Evolutionary conservation across 805 yeast species (phyloP).

Genomic region (Kodamaea neixiangensis): DNA sequence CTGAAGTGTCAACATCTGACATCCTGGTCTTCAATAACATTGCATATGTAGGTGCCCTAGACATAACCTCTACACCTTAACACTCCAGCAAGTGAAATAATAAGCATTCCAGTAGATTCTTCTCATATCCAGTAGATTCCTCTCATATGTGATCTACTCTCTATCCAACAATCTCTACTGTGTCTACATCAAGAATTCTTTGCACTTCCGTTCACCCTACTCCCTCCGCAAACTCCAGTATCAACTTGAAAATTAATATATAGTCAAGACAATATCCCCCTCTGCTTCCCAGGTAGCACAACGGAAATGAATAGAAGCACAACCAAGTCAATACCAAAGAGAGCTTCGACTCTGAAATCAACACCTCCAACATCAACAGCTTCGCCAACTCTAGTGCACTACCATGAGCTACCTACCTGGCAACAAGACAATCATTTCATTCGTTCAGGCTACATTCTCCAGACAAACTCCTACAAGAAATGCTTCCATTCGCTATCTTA

Average conservation of each 20-base stretch:
- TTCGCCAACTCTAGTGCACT: conserved; percentile 23
- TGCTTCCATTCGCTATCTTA: conserved; percentile 53
- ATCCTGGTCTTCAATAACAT: too few species aligned
- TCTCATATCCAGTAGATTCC: too few species aligned
- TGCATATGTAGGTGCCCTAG: too few species aligned
- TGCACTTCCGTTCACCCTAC: background rate
- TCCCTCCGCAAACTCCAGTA: background rate
- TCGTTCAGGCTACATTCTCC: conserved; percentile 61
- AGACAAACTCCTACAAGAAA: conserved; percentile 47
- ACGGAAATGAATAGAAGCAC: background rate
- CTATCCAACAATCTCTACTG: background rate
- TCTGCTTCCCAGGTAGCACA: background rate
- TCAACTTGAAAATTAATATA: background rate
- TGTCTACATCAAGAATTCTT: too few species aligned
- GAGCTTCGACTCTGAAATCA: background rate
- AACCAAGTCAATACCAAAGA: background rate
- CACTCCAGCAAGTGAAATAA: too few species aligned
- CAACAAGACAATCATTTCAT: conserved; percentile 74
- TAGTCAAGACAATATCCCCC: background rate
- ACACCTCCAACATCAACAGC: background rate
- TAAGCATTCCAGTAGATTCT: too few species aligned
- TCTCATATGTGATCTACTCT: too few species aligned
- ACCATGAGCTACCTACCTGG: conserved; percentile 69
- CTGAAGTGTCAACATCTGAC: too few species aligned
- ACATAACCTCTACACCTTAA: too few species aligned